Percentiles rank a stretch among this genome's conserved stretches.
Conservation (phyloP, 768 basidiomycete genomes). For the Kondoa subrosea region DNA sequence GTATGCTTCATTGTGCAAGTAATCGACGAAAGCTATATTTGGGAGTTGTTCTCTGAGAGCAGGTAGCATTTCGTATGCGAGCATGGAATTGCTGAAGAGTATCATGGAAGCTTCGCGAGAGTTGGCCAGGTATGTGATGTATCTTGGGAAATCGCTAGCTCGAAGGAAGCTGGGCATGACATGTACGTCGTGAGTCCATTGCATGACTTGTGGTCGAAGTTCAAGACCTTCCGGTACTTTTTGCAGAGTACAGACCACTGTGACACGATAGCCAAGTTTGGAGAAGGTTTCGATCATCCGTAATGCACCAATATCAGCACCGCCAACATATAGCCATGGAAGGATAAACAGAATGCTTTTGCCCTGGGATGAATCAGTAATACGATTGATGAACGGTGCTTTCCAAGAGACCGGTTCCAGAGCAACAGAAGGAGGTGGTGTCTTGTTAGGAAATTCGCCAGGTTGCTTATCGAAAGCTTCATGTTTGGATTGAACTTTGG, state of each 20-base stretch:
- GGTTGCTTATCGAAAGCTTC: not conserved
- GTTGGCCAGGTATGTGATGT: constrained; percentile 21
- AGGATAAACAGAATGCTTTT: constrained; percentile 21
- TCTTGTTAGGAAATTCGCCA: constrained; percentile 8
- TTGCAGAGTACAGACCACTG: constrained; percentile 22
- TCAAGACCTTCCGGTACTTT: constrained; percentile 20
- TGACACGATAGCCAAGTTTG: constrained; percentile 22
- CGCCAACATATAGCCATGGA: constrained; percentile 22
- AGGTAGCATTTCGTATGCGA: constrained; percentile 23
- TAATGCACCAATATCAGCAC: constrained; percentile 22
- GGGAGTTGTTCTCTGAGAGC: constrained; percentile 22
- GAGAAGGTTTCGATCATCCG: constrained; percentile 23
- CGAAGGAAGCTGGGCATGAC: constrained; percentile 23
- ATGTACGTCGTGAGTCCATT: constrained; percentile 25
- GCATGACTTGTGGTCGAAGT: constrained; percentile 19
- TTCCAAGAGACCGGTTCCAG: constrained; percentile 21
- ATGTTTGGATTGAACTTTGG: constrained; percentile 19
- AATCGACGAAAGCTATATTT: constrained; percentile 22
- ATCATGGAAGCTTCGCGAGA: constrained; percentile 14
- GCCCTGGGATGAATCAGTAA: constrained; percentile 9
- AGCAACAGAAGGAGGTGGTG: constrained; percentile 11
- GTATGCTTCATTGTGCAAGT: constrained; percentile 26
- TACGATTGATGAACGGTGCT: constrained; percentile 14
- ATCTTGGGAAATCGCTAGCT: constrained; percentile 20
- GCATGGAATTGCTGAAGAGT: constrained; percentile 21